A percentile compares a stretch with the other conserved stretches of the same genome.
Conservation (phyloP, 2,329 filamentous ascomycete species). For the Byssothecium circinans region DNA sequence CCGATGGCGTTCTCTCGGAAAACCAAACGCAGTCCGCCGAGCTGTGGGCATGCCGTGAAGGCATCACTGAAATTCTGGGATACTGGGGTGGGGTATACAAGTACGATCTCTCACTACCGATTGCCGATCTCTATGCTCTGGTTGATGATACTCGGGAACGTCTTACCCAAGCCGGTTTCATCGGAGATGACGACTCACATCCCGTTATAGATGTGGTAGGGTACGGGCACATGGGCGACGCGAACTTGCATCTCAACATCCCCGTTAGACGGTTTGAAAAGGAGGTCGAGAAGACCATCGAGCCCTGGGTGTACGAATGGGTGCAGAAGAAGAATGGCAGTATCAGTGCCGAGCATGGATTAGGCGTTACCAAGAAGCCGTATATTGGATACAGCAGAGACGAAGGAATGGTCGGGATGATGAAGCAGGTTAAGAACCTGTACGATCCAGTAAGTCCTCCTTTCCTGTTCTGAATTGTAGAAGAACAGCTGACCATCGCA, state of each 20-base stretch:
- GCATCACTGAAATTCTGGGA: constrained; percentile 83
- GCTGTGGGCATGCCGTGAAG: constrained; percentile 92
- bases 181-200: constrained; percentile 70
- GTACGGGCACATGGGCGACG: constrained; percentile 98
- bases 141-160: constrained; percentile 81
- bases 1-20: constrained; percentile 88
- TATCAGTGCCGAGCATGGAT: constrained; percentile 94
- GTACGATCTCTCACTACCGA: constrained; percentile 94
- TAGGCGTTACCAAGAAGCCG: constrained; percentile 93
- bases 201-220: constrained; percentile 90
- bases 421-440: constrained; percentile 92
- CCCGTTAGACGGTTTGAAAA: constrained; percentile 81
- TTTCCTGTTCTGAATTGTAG: neutral
- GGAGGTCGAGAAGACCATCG: constrained; percentile 80
- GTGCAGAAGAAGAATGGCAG: constrained; percentile 84
- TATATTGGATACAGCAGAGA: constrained; percentile 92
- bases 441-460: constrained; percentile 83
- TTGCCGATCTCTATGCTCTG: constrained; percentile 81
- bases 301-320: constrained; percentile 98
- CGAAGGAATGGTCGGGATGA: constrained; percentile 82
- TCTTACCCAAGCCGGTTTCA: constrained; percentile 71
- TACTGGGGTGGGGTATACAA: constrained; percentile 97
- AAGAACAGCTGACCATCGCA: constrained; percentile 42
- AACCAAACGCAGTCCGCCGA: constrained; percentile 85
- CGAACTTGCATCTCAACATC: constrained; percentile 92